These are phyloP conservation scores for Triticum monococcum DNA, from an alignment of 176 grass and related monocot genomes.

Conservation along the genomic window DNA sequence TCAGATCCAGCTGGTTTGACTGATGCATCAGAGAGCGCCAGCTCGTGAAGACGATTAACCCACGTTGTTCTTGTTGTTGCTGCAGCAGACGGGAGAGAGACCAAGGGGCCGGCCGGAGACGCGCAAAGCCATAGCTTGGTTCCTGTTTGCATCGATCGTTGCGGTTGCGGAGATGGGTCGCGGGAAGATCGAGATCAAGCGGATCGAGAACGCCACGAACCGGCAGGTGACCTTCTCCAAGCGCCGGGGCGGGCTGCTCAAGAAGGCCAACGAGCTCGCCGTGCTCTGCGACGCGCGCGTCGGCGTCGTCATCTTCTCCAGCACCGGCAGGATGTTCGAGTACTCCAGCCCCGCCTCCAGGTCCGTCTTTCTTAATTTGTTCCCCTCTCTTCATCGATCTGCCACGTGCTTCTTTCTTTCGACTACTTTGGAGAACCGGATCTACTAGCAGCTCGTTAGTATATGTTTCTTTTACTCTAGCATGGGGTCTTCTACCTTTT, in stretches of 20 bases:
- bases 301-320: slow-evolving; percentile 77
- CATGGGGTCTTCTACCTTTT: background rate
- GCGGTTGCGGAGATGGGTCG: slow-evolving; percentile 40
- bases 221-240: slow-evolving; percentile 83
- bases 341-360: slow-evolving; percentile 62
- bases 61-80: background rate
- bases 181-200: slow-evolving; percentile 83
- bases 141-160: slow-evolving; percentile 9
- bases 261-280: slow-evolving; percentile 83
- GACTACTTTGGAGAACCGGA: background rate
- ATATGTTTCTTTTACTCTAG: background rate
- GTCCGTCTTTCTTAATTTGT: background rate
- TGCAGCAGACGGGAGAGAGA: background rate
- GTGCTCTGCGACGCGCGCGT: slow-evolving; percentile 74
- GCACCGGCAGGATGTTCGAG: slow-evolving; percentile 78
- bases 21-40: background rate
- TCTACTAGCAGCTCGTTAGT: background rate
- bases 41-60: background rate
- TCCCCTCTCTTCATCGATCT: background rate
- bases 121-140: background rate
- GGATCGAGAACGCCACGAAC: slow-evolving; percentile 79
- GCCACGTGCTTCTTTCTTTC: background rate
- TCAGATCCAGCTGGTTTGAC: background rate
- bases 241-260: slow-evolving; percentile 68
- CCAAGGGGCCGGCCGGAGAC: background rate